A percentile compares a stretch with the other conserved stretches of the same genome.
phyloP scores from a whole-genome alignment of 179 eudicot species.

The Sideroxylon spinosum region DNA sequence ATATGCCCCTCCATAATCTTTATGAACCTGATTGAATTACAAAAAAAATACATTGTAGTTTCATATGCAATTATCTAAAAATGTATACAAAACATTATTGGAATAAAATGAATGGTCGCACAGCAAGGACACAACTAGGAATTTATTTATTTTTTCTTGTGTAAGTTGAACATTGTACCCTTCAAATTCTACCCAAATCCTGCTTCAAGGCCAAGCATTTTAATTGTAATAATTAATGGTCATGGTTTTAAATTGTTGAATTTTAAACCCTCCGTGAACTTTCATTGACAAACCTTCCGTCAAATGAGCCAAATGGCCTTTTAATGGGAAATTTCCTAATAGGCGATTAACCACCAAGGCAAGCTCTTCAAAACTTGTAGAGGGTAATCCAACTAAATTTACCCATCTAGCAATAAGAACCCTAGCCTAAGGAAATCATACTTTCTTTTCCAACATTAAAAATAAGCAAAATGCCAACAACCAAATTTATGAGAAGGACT shows the following conservation, averaged over 20 bases:
- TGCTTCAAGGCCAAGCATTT: no score
- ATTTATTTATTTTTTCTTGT: background rate
- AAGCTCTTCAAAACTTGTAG: no score
- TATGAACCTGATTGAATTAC: conserved; percentile 60
- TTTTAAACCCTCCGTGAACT: no score
- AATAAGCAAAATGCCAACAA: background rate
- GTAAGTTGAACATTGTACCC: no score
- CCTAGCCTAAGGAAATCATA: background rate
- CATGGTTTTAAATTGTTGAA: no score
- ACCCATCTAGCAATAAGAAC: background rate
- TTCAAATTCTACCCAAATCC: no score
- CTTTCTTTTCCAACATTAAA: background rate
- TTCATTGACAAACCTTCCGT: no score
- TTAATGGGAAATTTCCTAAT: no score
- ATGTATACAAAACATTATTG: background rate
- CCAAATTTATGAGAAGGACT: background rate
- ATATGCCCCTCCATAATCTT: conserved; percentile 89
- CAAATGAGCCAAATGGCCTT: no score
- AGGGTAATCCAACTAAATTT: background rate
- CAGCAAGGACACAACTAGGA: background rate
- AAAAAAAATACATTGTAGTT: background rate
- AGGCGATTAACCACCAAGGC: no score
- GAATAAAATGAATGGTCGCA: background rate
- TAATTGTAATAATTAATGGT: no score
- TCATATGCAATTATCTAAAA: background rate